phyloP scores from a whole-genome alignment of 305 asterid genomes.

The Solanum hybrid region DNA sequence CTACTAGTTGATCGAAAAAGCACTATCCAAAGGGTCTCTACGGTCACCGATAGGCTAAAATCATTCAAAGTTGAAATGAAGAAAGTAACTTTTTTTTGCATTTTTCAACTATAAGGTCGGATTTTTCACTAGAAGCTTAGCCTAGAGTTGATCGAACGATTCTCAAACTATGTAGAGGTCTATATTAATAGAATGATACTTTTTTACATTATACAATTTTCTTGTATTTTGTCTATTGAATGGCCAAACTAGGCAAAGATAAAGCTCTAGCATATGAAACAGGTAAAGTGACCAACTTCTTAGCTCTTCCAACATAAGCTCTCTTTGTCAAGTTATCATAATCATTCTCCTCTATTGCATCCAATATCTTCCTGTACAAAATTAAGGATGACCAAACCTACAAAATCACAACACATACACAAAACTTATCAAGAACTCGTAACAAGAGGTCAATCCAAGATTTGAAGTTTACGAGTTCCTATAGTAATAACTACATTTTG shows the following conservation, averaged over 20 bases:
- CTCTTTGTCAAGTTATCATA: conserved; percentile 65
- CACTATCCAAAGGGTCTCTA: too few species aligned
- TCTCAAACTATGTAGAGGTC: neutral
- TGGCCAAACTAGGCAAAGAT: conserved; percentile 23
- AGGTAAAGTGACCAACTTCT: conserved; percentile 57
- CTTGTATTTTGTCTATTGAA: conserved; percentile 10
- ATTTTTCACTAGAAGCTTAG: neutral
- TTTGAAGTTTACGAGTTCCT: neutral
- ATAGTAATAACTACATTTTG: neutral
- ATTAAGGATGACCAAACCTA: conserved; percentile 81
- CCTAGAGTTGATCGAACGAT: neutral
- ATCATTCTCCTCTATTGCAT: conserved; percentile 54
- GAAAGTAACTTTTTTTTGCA: neutral
- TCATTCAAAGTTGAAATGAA: too few species aligned
- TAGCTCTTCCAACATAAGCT: conserved; percentile 58
- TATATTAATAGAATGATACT: neutral
- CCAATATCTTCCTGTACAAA: conserved; percentile 58
- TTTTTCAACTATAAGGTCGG: neutral
- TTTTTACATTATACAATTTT: neutral
- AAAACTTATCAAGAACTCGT: neutral
- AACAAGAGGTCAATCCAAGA: neutral
- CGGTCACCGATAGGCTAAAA: too few species aligned
- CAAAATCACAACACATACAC: conserved; percentile 3
- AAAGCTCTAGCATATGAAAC: conserved; percentile 49
- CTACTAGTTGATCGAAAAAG: too few species aligned